These are phyloP conservation scores for Oligophagozyma castellii DNA, from an alignment of 1,139 yeast species.

Conservation along the genomic window DNA sequence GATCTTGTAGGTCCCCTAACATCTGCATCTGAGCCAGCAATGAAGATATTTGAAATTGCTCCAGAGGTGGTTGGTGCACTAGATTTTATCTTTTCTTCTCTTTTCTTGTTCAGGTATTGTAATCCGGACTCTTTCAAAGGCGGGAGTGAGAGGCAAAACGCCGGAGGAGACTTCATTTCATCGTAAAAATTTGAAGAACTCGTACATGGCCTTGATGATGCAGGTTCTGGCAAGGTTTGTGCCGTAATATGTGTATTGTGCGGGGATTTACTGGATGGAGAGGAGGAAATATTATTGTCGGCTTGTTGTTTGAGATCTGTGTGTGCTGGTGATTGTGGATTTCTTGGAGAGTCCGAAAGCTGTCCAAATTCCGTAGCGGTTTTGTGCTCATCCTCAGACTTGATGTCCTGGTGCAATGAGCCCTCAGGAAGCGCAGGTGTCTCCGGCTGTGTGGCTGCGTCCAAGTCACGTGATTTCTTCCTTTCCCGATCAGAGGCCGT, in stretches of 20 bases:
- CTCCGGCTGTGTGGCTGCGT: background rate
- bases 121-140: background rate
- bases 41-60: background rate
- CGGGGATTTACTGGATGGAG: no score
- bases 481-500: no score
- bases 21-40: background rate
- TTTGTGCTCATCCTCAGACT: slow-evolving; percentile 3
- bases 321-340: no score
- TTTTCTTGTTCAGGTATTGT: background rate
- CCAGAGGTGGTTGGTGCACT: background rate
- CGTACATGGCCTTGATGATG: no score
- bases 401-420: background rate
- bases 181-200: no score
- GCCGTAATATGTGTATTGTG: no score
- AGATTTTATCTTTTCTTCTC: background rate
- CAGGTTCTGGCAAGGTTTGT: no score
- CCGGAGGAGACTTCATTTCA: background rate
- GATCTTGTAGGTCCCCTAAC: background rate
- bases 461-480: no score
- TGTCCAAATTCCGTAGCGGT: no score
- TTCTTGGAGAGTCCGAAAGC: no score
- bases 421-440: background rate
- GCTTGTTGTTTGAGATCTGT: no score
- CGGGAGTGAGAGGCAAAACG: background rate
- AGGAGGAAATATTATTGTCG: no score